A percentile compares a stretch with the other conserved stretches of the same genome.
Evolutionary conservation across 495 filamentous ascomycete species (phyloP).

Genomic region (Astrothelium subdiscretum): DNA sequence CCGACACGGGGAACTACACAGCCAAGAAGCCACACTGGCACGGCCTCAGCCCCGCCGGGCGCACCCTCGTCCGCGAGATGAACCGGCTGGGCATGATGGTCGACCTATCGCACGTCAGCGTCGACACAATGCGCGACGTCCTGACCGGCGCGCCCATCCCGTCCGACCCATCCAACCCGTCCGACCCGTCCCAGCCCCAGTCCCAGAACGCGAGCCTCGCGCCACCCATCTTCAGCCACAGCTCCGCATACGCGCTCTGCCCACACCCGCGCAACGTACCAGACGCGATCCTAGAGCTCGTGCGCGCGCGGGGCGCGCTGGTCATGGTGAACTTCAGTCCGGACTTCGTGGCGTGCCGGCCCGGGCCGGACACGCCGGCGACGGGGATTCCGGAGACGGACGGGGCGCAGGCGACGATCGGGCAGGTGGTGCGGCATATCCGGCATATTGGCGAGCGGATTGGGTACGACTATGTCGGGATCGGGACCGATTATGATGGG

Average conservation of each 20-base stretch:
- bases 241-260: conserved; percentile 52
- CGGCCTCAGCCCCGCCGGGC: conserved; percentile 55
- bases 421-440: conserved; percentile 66
- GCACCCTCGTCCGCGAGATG: conserved; percentile 59
- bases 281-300: conserved; percentile 54
- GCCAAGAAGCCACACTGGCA: conserved; percentile 31
- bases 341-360: conserved; percentile 62
- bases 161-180: background rate
- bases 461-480: conserved; percentile 62
- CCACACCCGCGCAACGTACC: conserved; percentile 62
- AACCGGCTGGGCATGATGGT: conserved; percentile 72
- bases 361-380: conserved; percentile 28
- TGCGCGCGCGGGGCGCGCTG: conserved; percentile 47
- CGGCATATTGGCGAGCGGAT: conserved; percentile 55
- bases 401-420: conserved; percentile 57
- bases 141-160: conserved; percentile 27
- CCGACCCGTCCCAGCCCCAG: too few species aligned
- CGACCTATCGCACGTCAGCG: conserved; percentile 56
- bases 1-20: conserved; percentile 14
- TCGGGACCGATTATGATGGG: conserved; percentile 69
- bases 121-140: conserved; percentile 61
- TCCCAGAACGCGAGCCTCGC: conserved; percentile 32
- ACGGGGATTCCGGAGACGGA: conserved; percentile 30
- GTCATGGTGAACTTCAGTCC: conserved; percentile 75
- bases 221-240: conserved; percentile 66